These are phyloP conservation scores for Podospora comata DNA, from an alignment of 495 filamentous ascomycete species.

Conservation along the genomic window DNA sequence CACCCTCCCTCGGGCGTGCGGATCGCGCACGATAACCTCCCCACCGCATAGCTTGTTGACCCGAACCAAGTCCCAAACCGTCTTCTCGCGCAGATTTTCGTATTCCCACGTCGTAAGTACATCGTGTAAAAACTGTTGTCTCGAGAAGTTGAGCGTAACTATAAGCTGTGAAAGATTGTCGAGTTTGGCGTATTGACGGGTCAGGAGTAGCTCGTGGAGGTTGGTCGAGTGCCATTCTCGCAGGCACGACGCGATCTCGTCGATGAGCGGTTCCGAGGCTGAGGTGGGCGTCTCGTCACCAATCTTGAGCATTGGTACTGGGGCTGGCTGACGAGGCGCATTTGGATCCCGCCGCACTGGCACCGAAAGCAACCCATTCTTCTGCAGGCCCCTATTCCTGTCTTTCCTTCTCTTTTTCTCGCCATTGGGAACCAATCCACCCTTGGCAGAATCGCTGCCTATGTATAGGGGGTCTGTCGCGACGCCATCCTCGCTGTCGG, in stretches of 20 bases:
- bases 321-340: constrained; percentile 76
- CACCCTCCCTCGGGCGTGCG: constrained; percentile 74
- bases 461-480: constrained; percentile 25
- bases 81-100: constrained; percentile 68
- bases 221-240: constrained; percentile 98
- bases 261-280: constrained; percentile 83
- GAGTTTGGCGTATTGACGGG: constrained; percentile 72
- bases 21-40: constrained; percentile 91
- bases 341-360: constrained; percentile 51
- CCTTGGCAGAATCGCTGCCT: constrained; percentile 48
- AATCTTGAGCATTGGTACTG: constrained; percentile 95
- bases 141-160: constrained; percentile 71
- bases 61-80: constrained; percentile 89
- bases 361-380: constrained; percentile 37
- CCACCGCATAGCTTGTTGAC: constrained; percentile 90
- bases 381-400: constrained; percentile 14
- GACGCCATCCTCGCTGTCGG: constrained; percentile 36
- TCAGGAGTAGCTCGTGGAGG: constrained; percentile 86
- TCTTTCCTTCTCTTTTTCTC: constrained; percentile 35
- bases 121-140: constrained; percentile 88
- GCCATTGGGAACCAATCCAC: constrained; percentile 32
- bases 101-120: constrained; percentile 87
- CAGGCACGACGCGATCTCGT: constrained; percentile 94
- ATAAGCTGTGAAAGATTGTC: constrained; percentile 79
- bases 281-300: constrained; percentile 94